phyloP scores from a whole-genome alignment of 2,329 filamentous ascomycete species.

The Trichoderma endophyticum region DNA sequence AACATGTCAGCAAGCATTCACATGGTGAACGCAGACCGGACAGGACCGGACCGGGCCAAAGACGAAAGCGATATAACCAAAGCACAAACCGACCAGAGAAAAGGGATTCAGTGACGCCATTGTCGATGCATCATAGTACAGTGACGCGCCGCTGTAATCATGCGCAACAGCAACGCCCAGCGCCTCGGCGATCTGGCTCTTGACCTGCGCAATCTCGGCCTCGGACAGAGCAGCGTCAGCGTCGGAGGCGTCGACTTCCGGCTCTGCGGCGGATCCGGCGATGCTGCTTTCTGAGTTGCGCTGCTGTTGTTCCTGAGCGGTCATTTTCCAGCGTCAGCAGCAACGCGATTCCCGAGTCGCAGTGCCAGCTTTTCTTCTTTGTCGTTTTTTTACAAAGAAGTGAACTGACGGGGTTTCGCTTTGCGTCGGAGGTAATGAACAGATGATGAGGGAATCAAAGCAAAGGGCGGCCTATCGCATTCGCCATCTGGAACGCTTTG shows the following conservation, averaged over 20 bases:
- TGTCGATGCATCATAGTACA: conserved; percentile 56
- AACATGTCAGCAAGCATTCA: background rate
- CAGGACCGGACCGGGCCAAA: background rate
- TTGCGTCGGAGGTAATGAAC: background rate
- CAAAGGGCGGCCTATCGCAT: background rate
- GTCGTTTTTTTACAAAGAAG: background rate
- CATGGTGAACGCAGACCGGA: background rate
- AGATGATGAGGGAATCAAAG: background rate
- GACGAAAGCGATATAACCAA: background rate
- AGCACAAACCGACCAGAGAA: conserved; percentile 48
- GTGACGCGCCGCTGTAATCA: conserved; percentile 38
- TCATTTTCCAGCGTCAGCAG: conserved; percentile 2
- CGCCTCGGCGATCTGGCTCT: conserved; percentile 7
- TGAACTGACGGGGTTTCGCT: background rate
- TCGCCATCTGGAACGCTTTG: background rate
- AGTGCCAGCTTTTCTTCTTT: background rate
- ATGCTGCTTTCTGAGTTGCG: background rate
- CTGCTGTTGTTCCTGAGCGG: background rate
- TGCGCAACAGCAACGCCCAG: background rate
- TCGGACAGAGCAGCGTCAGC: conserved; percentile 26
- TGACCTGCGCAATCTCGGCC: conserved; percentile 26
- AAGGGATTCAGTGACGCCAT: conserved; percentile 56
- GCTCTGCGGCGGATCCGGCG: background rate
- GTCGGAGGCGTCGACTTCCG: background rate
- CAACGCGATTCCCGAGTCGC: background rate